Evolutionary conservation across 495 filamentous ascomycete genomes (phyloP).

Genomic region (Aspergillus coremiiformis): DNA sequence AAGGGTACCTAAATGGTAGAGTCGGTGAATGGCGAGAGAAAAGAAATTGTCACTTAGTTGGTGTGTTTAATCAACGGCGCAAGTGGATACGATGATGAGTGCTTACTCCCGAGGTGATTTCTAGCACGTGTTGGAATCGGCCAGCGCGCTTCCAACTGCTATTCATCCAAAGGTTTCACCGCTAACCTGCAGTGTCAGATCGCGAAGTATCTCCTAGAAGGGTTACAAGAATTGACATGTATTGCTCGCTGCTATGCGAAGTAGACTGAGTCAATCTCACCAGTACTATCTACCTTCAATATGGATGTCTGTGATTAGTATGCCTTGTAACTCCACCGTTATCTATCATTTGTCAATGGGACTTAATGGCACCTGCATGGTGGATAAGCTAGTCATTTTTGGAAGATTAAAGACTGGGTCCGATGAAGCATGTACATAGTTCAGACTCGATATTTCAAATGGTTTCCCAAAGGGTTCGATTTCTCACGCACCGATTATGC

Average conservation of each 20-base stretch:
- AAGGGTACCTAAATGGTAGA: not conserved
- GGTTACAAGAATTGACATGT: constrained; percentile 10
- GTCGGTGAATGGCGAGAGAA: not conserved
- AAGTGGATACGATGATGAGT: not conserved
- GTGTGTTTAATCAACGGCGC: not conserved
- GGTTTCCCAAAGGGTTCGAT: not conserved
- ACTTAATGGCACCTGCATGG: constrained; percentile 12
- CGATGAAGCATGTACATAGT: not conserved
- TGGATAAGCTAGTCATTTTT: constrained; percentile 16
- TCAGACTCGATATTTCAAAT: constrained; percentile 6
- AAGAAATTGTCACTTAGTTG: not conserved
- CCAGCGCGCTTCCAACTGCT: not conserved
- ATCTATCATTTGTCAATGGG: constrained; percentile 11
- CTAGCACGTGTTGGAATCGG: not conserved
- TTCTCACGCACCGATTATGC: constrained; percentile 4
- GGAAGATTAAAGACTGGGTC: constrained; percentile 13
- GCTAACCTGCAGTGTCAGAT: not conserved
- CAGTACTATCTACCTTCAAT: constrained; percentile 10
- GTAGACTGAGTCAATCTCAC: constrained; percentile 11
- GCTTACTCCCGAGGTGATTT: not conserved
- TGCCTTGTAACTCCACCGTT: constrained; percentile 5
- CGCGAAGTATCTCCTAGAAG: not conserved
- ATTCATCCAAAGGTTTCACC: not conserved
- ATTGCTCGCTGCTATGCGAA: not conserved
- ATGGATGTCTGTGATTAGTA: constrained; percentile 16